These are phyloP conservation scores for Davidsoniella eucalypti DNA, from an alignment of 2,329 filamentous ascomycete genomes.

Conservation along the genomic window DNA sequence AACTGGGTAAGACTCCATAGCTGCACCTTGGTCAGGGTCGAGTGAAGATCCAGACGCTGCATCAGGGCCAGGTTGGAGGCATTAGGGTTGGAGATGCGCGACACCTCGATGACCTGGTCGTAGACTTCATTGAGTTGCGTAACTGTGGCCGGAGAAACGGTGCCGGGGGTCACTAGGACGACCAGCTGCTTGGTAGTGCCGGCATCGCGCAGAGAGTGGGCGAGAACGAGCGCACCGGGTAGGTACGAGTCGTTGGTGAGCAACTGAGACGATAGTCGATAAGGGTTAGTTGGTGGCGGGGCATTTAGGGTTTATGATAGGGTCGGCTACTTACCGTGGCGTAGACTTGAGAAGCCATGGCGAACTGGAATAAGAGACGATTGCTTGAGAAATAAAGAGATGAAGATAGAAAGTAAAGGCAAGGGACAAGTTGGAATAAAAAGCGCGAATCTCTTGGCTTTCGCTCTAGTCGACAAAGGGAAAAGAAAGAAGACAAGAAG, in stretches of 20 bases:
- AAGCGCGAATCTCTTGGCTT: not conserved
- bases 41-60: conserved; percentile 77
- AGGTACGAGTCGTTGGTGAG: conserved; percentile 73
- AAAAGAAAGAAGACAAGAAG: conserved; percentile 9
- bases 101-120: conserved; percentile 75
- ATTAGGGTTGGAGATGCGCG: conserved; percentile 57
- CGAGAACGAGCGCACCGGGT: conserved; percentile 80
- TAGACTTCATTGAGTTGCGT: conserved; percentile 72
- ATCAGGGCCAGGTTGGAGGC: conserved; percentile 80
- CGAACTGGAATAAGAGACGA: conserved; percentile 3
- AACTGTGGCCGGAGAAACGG: conserved; percentile 58
- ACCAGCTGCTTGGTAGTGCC: conserved; percentile 75
- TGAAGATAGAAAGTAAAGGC: not conserved
- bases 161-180: conserved; percentile 67
- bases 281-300: not conserved
- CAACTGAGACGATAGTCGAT: conserved; percentile 23
- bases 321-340: conserved; percentile 2
- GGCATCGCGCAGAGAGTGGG: conserved; percentile 84
- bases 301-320: too few relatives aligned
- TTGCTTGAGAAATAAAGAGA: not conserved
- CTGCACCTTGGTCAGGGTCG: conserved; percentile 90
- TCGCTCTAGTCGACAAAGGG: not conserved
- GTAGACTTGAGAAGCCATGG: conserved; percentile 10
- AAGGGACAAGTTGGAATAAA: not conserved
- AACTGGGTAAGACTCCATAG: conserved; percentile 87